Evolutionary conservation across 192 early-diverging fungal genomes (phyloP).

Genomic region (Lobulomyces angularis): DNA sequence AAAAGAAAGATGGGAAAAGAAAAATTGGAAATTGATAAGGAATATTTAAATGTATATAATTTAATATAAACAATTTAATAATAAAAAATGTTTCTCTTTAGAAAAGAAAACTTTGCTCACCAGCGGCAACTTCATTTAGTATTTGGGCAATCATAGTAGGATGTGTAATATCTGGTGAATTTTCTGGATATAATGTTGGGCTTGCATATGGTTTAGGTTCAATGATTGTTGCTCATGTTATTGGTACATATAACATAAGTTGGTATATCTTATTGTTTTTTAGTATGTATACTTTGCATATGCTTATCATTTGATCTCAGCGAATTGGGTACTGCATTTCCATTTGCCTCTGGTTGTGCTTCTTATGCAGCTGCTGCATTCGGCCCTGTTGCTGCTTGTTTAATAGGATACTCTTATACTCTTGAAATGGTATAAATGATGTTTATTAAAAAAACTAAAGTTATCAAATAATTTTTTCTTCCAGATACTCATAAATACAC

Average conservation of each 20-base stretch:
- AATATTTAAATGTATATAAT: no score
- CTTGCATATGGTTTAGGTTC: constrained; percentile 12
- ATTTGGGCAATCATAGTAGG: constrained; percentile 10
- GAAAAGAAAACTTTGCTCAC: no score
- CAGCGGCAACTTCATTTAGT: no score
- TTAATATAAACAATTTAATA: no score
- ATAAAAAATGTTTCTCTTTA: no score
- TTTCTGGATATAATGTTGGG: constrained; percentile 12
- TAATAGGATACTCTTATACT: constrained; percentile 10
- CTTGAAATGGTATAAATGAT: constrained; percentile 7
- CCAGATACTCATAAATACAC: no score
- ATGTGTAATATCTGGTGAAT: constrained; percentile 12
- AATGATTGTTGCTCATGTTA: constrained; percentile 10
- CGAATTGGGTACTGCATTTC: constrained; percentile 8
- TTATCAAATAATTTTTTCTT: no score
- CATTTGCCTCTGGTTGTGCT: constrained; percentile 8
- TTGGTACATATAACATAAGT: no score
- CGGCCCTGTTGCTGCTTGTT: constrained; percentile 2
- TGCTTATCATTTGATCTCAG: no score
- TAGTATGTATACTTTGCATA: constrained; percentile 3
- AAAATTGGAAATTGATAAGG: no score
- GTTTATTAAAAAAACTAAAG: constrained; percentile 4
- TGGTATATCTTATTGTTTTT: no score
- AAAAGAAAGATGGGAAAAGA: no score
- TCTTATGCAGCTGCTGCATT: constrained; percentile 8